phyloP scores from a whole-genome alignment of 805 yeast genomes.

The Myxozyma sirexii region DNA sequence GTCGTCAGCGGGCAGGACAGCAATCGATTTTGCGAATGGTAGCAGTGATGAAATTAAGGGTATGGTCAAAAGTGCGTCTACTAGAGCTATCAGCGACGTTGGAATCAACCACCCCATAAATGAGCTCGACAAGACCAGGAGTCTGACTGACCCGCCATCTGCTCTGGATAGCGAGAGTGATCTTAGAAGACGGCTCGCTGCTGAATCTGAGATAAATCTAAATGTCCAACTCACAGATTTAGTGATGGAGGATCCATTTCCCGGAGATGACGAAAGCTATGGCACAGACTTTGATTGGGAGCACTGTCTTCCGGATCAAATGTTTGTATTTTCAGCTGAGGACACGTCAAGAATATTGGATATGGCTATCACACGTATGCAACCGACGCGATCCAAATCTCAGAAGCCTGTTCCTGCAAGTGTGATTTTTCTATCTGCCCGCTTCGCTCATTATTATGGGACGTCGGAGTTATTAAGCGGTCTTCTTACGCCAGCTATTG shows the following conservation, averaged over 20 bases:
- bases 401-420: slow-evolving; percentile 50
- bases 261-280: slow-evolving; percentile 26
- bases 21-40: slow-evolving; percentile 55
- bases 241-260: slow-evolving; percentile 31
- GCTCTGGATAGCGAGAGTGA: slow-evolving; percentile 26
- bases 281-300: slow-evolving; percentile 46
- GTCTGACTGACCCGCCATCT: slow-evolving; percentile 14
- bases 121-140: slow-evolving; percentile 36
- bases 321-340: slow-evolving; percentile 45
- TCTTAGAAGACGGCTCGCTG: slow-evolving; percentile 32
- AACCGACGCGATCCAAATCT: slow-evolving; percentile 43
- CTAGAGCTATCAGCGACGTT: slow-evolving; percentile 10
- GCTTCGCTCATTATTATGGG: slow-evolving; percentile 47
- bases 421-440: slow-evolving; percentile 45
- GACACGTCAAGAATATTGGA: slow-evolving; percentile 46
- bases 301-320: slow-evolving; percentile 45
- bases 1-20: slow-evolving; percentile 51
- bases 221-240: slow-evolving; percentile 41
- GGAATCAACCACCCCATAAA: slow-evolving; percentile 31
- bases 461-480: slow-evolving; percentile 40
- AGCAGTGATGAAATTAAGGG: slow-evolving; percentile 61
- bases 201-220: slow-evolving; percentile 40
- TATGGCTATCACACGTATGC: slow-evolving; percentile 42
- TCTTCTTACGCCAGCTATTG: slow-evolving; percentile 39
- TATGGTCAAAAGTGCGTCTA: slow-evolving; percentile 46